A percentile compares a stretch with the other conserved stretches of the same genome.
Evolutionary conservation across 805 yeast genomes (phyloP).

Genomic region (Zygoascus bituminiphila): DNA sequence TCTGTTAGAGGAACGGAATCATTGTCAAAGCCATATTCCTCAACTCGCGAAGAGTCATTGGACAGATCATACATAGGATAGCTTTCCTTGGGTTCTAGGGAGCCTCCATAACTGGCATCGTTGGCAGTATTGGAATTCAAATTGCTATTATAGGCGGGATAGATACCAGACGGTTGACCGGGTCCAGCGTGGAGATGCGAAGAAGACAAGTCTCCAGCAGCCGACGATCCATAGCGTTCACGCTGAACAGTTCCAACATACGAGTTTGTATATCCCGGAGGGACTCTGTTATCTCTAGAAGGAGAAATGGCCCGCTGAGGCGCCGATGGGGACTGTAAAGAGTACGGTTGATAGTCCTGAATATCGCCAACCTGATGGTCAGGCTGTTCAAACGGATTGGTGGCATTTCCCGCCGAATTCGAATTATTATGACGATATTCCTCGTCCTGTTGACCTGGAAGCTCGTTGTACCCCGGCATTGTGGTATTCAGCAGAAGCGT

Average conservation of each 20-base stretch:
- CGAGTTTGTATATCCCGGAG: neutral
- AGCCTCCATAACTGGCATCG: neutral
- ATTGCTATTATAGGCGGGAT: neutral
- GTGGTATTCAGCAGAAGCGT: too few species aligned
- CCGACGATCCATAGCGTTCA: neutral
- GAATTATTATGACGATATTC: neutral
- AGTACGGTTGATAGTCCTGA: neutral
- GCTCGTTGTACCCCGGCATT: neutral
- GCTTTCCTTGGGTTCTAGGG: constrained; percentile 7
- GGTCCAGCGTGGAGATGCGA: neutral
- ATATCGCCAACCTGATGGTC: neutral
- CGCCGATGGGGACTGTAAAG: neutral
- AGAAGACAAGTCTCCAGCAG: neutral
- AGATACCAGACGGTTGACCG: neutral
- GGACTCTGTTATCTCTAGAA: neutral
- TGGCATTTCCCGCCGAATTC: neutral
- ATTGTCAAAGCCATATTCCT: constrained; percentile 15
- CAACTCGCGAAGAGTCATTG: constrained; percentile 8
- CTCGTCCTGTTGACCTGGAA: neutral
- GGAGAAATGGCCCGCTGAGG: neutral
- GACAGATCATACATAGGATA: constrained; percentile 17
- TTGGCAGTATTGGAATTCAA: too few species aligned
- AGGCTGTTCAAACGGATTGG: neutral
- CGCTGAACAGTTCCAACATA: neutral
- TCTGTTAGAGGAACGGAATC: constrained; percentile 15